Percentiles rank a stretch among this genome's conserved stretches.
Conservation (phyloP, 208 protist species). For the Leishmania tropica region DNA sequence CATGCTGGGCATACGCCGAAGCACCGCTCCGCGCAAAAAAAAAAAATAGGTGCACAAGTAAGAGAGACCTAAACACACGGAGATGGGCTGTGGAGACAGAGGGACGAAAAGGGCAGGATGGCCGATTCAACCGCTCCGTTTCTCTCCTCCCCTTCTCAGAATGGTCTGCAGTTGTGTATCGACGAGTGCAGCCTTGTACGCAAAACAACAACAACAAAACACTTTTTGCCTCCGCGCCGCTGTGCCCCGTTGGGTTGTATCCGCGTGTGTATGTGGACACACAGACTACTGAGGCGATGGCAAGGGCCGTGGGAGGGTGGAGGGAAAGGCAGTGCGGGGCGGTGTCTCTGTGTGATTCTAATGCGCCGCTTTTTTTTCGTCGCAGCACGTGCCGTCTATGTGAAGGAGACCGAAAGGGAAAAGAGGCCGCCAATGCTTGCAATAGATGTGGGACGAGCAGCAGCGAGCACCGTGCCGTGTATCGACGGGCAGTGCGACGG, state of each 20-base stretch:
- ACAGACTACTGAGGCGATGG: neutral
- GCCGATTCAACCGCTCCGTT: neutral
- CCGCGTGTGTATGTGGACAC: neutral
- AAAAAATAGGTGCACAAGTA: neutral
- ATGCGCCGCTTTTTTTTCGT: neutral
- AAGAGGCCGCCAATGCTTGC: neutral
- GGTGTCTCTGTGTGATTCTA: neutral
- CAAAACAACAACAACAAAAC: neutral
- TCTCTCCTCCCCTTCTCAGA: neutral
- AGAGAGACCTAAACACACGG: neutral
- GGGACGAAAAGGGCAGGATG: neutral
- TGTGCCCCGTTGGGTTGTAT: neutral
- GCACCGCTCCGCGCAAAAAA: neutral
- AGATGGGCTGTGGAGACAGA: neutral
- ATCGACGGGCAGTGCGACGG: neutral
- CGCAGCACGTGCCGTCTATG: neutral
- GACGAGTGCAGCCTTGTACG: neutral
- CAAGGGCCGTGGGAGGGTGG: neutral
- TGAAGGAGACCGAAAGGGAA: neutral
- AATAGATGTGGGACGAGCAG: neutral
- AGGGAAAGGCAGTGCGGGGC: neutral
- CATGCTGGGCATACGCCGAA: conserved; percentile 2
- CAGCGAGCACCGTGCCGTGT: neutral
- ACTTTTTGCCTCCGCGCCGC: no score
- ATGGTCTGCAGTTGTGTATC: neutral